Evolutionary conservation across 805 yeast genomes (phyloP).

Genomic region (Phaffomyces antillensis): DNA sequence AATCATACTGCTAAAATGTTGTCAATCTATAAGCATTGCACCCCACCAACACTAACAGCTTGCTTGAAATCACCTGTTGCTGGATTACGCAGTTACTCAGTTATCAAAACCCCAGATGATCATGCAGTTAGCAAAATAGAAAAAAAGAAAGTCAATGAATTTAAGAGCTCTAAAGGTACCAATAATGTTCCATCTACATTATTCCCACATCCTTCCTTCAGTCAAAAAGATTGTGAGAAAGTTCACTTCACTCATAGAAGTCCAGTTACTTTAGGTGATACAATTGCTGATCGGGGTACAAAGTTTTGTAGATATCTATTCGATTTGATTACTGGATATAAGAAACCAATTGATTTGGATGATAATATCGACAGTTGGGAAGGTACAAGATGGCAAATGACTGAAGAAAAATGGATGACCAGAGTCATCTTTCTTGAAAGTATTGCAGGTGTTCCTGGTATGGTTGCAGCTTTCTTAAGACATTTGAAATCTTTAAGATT

Average conservation of each 20-base stretch:
- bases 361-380: conserved; percentile 26
- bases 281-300: conserved; percentile 43
- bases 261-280: conserved; percentile 42
- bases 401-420: conserved; percentile 56
- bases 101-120: background rate
- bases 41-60: too few relatives aligned
- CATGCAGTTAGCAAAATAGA: background rate
- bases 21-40: too few relatives aligned
- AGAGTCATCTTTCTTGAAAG: conserved; percentile 59
- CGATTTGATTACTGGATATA: conserved; percentile 60
- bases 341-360: conserved; percentile 39
- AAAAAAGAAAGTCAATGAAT: background rate
- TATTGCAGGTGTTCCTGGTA: conserved; percentile 77
- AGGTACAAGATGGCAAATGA: conserved; percentile 42
- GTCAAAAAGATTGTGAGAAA: conserved; percentile 29
- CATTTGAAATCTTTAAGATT: conserved; percentile 59
- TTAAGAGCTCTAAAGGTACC: background rate
- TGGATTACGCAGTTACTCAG: background rate
- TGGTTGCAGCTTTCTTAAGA: conserved; percentile 66
- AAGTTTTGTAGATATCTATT: conserved; percentile 40
- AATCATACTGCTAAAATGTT: too few relatives aligned
- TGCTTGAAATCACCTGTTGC: too few relatives aligned
- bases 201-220: conserved; percentile 39
- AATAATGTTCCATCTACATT: conserved; percentile 22
- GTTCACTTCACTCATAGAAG: conserved; percentile 46